Conservation (phyloP, 2,329 filamentous ascomycete species). For the Trichophyton verrucosum region DNA sequence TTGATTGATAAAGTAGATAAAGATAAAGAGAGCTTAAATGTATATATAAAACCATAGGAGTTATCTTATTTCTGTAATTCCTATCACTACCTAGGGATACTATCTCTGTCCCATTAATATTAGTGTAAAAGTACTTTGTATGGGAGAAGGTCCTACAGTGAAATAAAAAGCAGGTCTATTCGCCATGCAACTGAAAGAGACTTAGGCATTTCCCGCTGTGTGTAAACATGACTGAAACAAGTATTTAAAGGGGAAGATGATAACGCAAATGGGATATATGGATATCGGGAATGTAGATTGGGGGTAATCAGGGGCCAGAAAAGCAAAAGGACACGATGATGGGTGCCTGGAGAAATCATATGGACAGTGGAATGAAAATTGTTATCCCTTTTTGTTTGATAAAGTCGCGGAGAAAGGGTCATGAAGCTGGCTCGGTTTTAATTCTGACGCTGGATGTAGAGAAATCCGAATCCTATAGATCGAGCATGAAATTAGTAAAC, state of each 20-base stretch:
- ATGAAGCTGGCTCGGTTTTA: conserved; percentile 28
- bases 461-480: conserved; percentile 23
- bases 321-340: neutral
- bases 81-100: neutral
- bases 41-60: neutral
- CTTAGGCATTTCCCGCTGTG: neutral
- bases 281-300: neutral
- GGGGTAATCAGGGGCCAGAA: neutral
- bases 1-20: neutral
- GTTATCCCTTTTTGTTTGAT: too few species aligned
- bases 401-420: conserved; percentile 1
- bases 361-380: neutral
- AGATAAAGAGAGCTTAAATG: neutral
- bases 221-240: neutral
- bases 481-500: neutral
- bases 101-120: neutral
- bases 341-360: neutral
- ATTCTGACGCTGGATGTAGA: conserved; percentile 28
- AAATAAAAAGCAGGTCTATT: neutral
- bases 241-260: neutral
- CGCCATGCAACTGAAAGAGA: neutral
- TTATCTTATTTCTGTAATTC: neutral
- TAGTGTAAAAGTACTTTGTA: neutral
- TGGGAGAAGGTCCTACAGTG: neutral
- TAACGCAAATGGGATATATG: neutral